Base-by-base conservation (phyloP, 225 moss, liverwort and hornwort genomes). In the Lunularia cruciata region DNA sequence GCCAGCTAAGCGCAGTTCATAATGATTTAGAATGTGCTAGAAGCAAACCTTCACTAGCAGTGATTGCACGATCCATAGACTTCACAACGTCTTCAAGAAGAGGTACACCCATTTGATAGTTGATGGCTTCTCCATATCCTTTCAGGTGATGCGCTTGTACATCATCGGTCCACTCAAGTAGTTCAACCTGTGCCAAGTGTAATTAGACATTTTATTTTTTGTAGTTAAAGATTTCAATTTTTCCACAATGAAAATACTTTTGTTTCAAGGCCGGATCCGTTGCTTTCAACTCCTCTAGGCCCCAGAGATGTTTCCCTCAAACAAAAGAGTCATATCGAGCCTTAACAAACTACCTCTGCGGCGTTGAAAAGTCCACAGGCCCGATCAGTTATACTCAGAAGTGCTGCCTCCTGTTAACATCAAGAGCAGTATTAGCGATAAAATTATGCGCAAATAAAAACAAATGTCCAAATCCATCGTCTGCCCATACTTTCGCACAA, bases 81-180 rank as follows among this genome's bases (percentile, higher is more conserved):
- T 77, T 65, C 47, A 96, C 69, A 48, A 92, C 90, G 64, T 96
- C 92, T 33, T 81, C 68, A 55, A 90, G 79, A 57, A 92, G 71
- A 25, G 84, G 88, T 19, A 86, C 73, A 52, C 92, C 92, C 96
- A 96, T 92, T 69, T 81, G 79, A 33, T 96, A 92, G 65, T 96
- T 96, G 39, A 96, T 76, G 4, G 85, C 82, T 60, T 83, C 85
- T 59, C 96, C 92, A 76, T 96, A 96, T 11, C 87, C 90, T 73
- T 96, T 96, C 31, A 92, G 72, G 55, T 87, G 76, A 78, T 92
- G 87, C 75, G 92, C 83, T 69, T 87, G 72, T 18, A 96, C 69
- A 59, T 92, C 92, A 60, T 90, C 92, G 23, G 89, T 89, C 86
- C 88, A 90, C 78, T 92, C 96, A 64, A 96, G 80, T 60, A 92